phyloP scores from a whole-genome alignment of 441 rosid genomes.

The Adansonia grandidieri region DNA sequence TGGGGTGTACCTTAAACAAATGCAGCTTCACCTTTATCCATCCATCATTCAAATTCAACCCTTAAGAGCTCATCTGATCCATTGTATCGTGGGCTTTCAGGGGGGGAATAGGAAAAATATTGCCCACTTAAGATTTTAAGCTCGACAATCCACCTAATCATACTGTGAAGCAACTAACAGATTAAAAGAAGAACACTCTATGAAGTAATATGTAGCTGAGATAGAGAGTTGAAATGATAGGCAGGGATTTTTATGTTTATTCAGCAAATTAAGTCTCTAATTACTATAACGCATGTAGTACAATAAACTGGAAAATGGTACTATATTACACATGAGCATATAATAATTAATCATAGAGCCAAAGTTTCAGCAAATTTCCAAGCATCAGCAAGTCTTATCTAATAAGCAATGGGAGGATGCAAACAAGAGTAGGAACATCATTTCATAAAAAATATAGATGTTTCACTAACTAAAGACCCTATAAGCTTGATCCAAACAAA shows the following conservation, averaged over 20 bases:
- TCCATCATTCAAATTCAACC: not conserved
- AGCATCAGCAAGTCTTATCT: not conserved
- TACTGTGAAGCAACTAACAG: no score
- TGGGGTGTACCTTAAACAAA: not conserved
- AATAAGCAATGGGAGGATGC: not conserved
- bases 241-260: not conserved
- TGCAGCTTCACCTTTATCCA: not conserved
- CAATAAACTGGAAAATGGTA: conserved; percentile 23
- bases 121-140: not conserved
- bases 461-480: not conserved
- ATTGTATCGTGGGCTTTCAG: no score
- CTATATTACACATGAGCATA: not conserved
- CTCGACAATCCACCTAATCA: not conserved
- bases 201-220: not conserved
- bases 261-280: not conserved
- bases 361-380: not conserved
- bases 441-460: not conserved
- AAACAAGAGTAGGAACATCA: conserved; percentile 8
- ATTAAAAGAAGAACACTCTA: no score
- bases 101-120: not conserved
- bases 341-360: not conserved
- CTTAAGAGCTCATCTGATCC: not conserved
- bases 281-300: not conserved
- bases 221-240: not conserved
- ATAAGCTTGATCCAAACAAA: no score